Evolutionary conservation across 805 yeast genomes (phyloP), one percentile per base, ranked within the genome.

Genomic region (Pichia pseudocactophila): DNA sequence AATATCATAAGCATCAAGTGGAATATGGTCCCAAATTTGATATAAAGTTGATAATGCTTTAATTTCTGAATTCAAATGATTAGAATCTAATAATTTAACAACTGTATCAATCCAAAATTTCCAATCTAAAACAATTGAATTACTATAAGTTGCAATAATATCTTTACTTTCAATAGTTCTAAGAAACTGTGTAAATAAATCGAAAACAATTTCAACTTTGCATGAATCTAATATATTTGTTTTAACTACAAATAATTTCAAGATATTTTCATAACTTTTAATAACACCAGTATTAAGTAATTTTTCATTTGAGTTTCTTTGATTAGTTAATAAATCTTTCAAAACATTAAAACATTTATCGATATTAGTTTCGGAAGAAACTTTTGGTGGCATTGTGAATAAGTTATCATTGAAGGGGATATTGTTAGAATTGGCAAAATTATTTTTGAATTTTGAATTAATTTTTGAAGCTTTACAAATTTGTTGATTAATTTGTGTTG

Each of bases 1-100:
- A 10, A 46, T 36, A 9, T 36, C 31, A 39, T 36, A 45, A 32
- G 35, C 33, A 22, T 48, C 45, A 22, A 37, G 63, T 3, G 88
- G 84, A 13, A 86, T 65, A 47, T 68, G 62, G 27, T 80, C 81
- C 95, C 95, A 86, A 2, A 80, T 58, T 56, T 84, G 82, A 63
- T 78, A 85, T 41, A 86, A 57, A 43, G 79, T 70, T 4, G 88
- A 75, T 31, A 86, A 57, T 12, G 78, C 76, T 46, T 83, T 74
- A 17, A 82, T 63, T 47, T 82, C 77, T 18, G 73, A 70, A 49
- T 76, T 79, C 49, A 77, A 68, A 56, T 75, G 83, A 36, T 75
- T 77, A 7, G 86, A 75, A 7, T 65, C 54, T n/a, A 85, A 57
- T 79, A 85, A 73, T 43, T 74, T 65, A 45, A 73, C 62, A 12